Evolutionary conservation across 2,329 filamentous ascomycete species (phyloP).

Genomic region (Aureobasidium sp.): DNA sequence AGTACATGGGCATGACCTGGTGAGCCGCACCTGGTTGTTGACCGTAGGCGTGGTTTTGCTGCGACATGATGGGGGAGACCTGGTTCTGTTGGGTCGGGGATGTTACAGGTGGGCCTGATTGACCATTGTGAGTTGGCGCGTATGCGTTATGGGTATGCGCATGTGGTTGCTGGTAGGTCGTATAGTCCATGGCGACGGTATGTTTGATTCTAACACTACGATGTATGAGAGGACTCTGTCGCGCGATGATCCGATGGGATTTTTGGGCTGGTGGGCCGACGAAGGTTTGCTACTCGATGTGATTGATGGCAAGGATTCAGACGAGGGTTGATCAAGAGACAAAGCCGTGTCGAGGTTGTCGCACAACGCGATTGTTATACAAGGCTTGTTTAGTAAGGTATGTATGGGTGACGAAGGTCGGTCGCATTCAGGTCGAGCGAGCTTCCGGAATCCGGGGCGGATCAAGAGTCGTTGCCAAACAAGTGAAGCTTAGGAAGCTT

Average conservation of each 20-base stretch:
- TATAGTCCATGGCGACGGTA: slow-evolving; percentile 40
- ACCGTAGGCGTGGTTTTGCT: slow-evolving; percentile 56
- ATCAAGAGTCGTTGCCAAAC: background rate
- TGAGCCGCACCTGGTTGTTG: slow-evolving; percentile 58
- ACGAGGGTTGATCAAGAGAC: background rate
- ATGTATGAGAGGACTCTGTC: background rate
- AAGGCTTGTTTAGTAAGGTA: background rate
- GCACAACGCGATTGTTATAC: background rate
- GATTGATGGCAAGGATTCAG: background rate
- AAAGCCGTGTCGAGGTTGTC: background rate
- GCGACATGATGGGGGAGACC: slow-evolving; percentile 72
- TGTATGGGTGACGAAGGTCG: background rate
- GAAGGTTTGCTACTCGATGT: background rate
- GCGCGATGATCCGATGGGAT: background rate
- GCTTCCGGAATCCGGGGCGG: slow-evolving; percentile 3
- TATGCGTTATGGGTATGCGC: slow-evolving; percentile 24
- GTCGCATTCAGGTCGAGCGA: slow-evolving; percentile 6
- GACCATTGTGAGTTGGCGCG: slow-evolving; percentile 34
- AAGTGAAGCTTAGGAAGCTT: background rate
- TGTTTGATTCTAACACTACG: background rate
- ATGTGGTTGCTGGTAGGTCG: slow-evolving; percentile 42
- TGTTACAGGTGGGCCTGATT: slow-evolving; percentile 49
- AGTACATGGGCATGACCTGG: slow-evolving; percentile 63
- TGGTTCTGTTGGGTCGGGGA: slow-evolving; percentile 66
- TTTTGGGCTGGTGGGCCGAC: background rate